Conservation (phyloP, 192 early-diverging fungal genomes). For the Chytriomyces sp. region DNA sequence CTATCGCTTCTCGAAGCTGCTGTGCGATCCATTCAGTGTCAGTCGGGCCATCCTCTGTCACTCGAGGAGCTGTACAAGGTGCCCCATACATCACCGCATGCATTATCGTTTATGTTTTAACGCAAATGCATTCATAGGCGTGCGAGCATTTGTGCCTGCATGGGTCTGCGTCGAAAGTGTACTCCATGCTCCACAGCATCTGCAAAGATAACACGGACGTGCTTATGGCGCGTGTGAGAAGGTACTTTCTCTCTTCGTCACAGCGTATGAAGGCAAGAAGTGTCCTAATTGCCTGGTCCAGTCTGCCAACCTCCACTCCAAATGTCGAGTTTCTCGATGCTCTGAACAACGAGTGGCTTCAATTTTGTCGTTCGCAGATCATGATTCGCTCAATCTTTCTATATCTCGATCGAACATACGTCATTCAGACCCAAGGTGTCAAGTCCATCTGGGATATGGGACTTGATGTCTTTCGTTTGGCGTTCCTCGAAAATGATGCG, state of each 20-base stretch:
- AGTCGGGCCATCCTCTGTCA: neutral
- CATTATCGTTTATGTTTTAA: no score
- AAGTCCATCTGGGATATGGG: constrained; percentile 88
- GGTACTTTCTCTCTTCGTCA: neutral
- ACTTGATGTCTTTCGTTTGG: constrained; percentile 75
- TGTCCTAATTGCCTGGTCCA: no score
- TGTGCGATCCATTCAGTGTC: neutral
- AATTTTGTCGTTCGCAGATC: constrained; percentile 37
- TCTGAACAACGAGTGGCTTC: neutral
- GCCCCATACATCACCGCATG: neutral
- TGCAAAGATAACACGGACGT: neutral
- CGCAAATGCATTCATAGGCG: neutral
- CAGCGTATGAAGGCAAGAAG: neutral
- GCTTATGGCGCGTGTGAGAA: neutral
- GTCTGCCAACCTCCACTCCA: no score
- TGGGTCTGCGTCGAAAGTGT: neutral
- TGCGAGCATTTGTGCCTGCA: constrained; percentile 26
- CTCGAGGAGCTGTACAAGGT: constrained; percentile 28
- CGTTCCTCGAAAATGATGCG: neutral
- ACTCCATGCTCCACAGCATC: neutral
- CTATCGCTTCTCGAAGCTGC: constrained; percentile 3
- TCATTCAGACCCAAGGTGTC: constrained; percentile 72
- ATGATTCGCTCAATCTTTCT: constrained; percentile 86
- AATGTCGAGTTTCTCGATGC: no score
- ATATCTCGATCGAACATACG: constrained; percentile 91